Evolutionary conservation across 257 asterid species (phyloP), one percentile per base, ranked within the genome.

Genomic region (Capsicum baccatum): DNA sequence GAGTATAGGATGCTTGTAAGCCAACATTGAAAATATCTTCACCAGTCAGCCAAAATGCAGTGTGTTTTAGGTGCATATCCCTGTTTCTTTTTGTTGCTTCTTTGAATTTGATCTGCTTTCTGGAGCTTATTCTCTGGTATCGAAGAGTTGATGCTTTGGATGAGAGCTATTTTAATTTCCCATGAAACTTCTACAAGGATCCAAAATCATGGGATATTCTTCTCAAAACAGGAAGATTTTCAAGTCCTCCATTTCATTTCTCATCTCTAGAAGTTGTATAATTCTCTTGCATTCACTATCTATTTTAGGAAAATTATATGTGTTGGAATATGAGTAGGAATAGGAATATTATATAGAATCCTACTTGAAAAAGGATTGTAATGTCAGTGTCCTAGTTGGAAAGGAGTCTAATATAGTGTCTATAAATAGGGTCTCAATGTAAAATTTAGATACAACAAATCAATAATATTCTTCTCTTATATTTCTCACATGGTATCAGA

Each of bases 21-120:
- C 58, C 62, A 82, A 80, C 55, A 66, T 76, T 83, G 74, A 78
- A 62, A 42, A 60, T 59, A 71, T 78, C 64, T 54, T 54, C 63
- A 54, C 81, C 33, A 21, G 26, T 78, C 81, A 78, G 48, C 64
- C 44, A 58, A 78, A 54, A 54, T 54, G 50, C 64, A 52, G 64
- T 71, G 44, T 39, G 44, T 39, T 59, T 17, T 66, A 33, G 66
- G 64, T 37, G 66, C 82, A 78, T 54, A 78, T 55, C 8, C 47
- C 7, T 76, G 63, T 4, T 19, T 17, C 47, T 21, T 64, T 64
- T 33, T 66, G 19, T 66, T 37, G 63, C 50, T 78, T 78, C 66
- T 54, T 78, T 78, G 33, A 26, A 52, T 78, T 78, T 78, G 50
- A 54, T 33, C 66, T 78, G 66, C 60, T 54, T 54, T 78, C 82